Percentiles rank a stretch among this genome's conserved stretches.
These are phyloP conservation scores for Boletus reticuloceps DNA, from an alignment of 768 basidiomycete genomes.

Conservation along the genomic window DNA sequence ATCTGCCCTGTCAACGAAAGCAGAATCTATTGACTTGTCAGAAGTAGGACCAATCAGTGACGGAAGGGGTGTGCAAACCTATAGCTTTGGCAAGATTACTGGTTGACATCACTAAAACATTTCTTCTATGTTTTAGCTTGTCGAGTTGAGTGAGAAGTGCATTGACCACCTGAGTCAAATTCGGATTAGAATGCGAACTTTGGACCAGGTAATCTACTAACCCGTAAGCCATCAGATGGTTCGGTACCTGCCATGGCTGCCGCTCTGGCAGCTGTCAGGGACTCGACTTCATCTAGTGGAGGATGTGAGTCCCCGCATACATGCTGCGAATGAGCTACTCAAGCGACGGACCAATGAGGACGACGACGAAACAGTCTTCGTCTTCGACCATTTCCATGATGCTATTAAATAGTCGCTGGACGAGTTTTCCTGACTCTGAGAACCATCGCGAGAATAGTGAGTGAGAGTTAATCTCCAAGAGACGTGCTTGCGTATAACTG, in stretches of 20 bases:
- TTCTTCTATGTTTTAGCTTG: slow-evolving; percentile 89
- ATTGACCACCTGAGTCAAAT: slow-evolving; percentile 81
- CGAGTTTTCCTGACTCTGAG: slow-evolving; percentile 97
- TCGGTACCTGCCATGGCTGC: slow-evolving; percentile 95
- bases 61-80: slow-evolving; percentile 46
- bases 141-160: slow-evolving; percentile 96
- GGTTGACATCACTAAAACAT: slow-evolving; percentile 94
- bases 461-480: slow-evolving; percentile 98
- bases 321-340: neutral
- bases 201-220: slow-evolving; percentile 33
- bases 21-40: slow-evolving; percentile 59
- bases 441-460: slow-evolving; percentile 99
- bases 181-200: neutral
- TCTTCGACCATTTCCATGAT: slow-evolving; percentile 93
- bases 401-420: slow-evolving; percentile 85
- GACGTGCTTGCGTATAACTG: slow-evolving; percentile 82
- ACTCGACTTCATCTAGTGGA: slow-evolving; percentile 88
- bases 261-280: slow-evolving; percentile 89
- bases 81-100: slow-evolving; percentile 95
- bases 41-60: neutral
- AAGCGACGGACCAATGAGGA: slow-evolving; percentile 73
- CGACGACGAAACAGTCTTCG: slow-evolving; percentile 86
- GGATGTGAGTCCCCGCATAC: slow-evolving; percentile 4
- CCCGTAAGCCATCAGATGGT: slow-evolving; percentile 90
- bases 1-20: slow-evolving; percentile 96